Percentiles rank a stretch among this genome's conserved stretches.
Conservation (phyloP, 495 filamentous ascomycete genomes). For the Hypoxylon perforatum region DNA sequence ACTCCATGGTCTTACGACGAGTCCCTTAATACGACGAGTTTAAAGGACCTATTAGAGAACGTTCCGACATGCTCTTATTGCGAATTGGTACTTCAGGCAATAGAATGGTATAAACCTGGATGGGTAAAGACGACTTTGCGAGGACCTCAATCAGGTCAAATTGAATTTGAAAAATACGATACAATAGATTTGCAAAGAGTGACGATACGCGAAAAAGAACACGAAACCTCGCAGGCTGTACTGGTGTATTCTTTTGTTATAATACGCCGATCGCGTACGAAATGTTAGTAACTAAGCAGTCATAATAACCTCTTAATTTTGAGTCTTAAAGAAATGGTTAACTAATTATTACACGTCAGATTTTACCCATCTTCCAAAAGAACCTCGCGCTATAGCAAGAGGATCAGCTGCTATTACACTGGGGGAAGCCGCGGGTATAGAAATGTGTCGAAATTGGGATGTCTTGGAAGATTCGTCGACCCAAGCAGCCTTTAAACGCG, state of each 20-base stretch:
- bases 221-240: not conserved
- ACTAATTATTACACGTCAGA: not conserved
- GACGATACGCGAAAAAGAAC: not conserved
- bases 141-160: not conserved
- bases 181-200: not conserved
- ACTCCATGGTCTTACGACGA: too few relatives aligned
- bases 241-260: not conserved
- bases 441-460: not conserved
- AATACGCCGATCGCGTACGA: not conserved
- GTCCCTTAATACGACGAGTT: too few relatives aligned
- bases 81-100: not conserved
- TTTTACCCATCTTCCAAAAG: not conserved
- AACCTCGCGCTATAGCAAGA: not conserved
- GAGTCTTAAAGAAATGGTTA: not conserved
- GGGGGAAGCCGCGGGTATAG: not conserved
- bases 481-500: not conserved
- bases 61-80: not conserved
- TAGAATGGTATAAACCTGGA: not conserved
- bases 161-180: too few relatives aligned
- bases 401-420: too few relatives aligned
- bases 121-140: not conserved
- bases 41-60: not conserved
- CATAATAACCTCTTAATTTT: not conserved
- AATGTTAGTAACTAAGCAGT: not conserved
- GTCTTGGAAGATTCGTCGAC: not conserved